Conservation (phyloP, 108 stramenopile genomes). For the Nitzschia inconspicua region DNA sequence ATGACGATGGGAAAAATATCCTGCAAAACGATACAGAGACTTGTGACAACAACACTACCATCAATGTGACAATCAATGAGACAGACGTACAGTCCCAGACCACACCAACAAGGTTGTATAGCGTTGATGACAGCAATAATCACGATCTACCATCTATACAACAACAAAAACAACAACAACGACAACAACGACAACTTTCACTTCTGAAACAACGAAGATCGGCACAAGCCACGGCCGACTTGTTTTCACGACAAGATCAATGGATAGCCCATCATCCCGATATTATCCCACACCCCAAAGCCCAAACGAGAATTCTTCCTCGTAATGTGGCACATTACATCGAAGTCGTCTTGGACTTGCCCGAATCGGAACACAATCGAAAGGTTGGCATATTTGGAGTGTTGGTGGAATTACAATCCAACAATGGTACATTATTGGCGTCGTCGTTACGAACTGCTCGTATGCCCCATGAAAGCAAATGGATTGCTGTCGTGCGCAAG, state of each 20-base stretch:
- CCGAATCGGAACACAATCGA: constrained; percentile 27
- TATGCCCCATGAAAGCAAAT: constrained; percentile 67
- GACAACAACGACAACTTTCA: neutral
- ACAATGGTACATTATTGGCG: constrained; percentile 44
- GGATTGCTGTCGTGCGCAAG: constrained; percentile 60
- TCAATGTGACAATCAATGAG: no score
- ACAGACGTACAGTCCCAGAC: no score
- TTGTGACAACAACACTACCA: no score
- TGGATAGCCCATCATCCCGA: constrained; percentile 30
- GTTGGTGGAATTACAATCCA: constrained; percentile 12
- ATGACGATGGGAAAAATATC: no score
- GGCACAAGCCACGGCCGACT: constrained; percentile 14
- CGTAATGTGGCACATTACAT: constrained; percentile 53
- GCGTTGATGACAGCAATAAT: neutral
- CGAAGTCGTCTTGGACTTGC: constrained; percentile 54
- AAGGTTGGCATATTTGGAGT: constrained; percentile 22
- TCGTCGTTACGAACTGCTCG: constrained; percentile 56
- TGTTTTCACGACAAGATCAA: constrained; percentile 32
- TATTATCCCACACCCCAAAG: constrained; percentile 18
- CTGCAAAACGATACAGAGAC: no score
- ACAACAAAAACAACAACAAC: constrained; percentile 1
- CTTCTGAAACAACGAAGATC: neutral
- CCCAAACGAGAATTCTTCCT: constrained; percentile 30
- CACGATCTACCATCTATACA: neutral
- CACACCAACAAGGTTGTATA: no score